Evolutionary conservation across 2,329 filamentous ascomycete species (phyloP).

Genomic region (Cladosporium sp.): DNA sequence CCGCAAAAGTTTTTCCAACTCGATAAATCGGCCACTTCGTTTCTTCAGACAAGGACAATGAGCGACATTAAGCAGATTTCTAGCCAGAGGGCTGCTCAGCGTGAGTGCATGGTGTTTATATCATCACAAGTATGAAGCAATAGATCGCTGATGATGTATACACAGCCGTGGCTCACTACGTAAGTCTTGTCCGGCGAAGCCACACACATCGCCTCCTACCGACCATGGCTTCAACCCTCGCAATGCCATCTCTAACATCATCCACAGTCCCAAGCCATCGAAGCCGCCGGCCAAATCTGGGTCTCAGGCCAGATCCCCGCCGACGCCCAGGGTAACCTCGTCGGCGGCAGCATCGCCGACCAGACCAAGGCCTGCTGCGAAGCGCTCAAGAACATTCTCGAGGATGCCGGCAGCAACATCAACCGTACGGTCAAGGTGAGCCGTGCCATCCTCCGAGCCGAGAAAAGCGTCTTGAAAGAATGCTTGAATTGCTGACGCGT

Average conservation of each 20-base stretch:
- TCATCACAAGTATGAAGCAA: constrained; percentile 3
- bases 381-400: constrained; percentile 82
- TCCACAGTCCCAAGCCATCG: constrained; percentile 58
- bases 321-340: constrained; percentile 60
- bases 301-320: constrained; percentile 77
- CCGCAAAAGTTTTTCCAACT: constrained; percentile 1
- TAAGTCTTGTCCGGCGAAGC: constrained; percentile 33
- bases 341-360: constrained; percentile 66
- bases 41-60: constrained; percentile 34
- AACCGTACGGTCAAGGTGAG: constrained; percentile 79
- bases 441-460: background rate
- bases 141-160: constrained; percentile 14
- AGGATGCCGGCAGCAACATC: constrained; percentile 76
- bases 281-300: constrained; percentile 66
- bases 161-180: constrained; percentile 45
- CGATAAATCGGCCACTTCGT: constrained; percentile 3
- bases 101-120: constrained; percentile 33
- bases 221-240: background rate
- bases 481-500: constrained; percentile 13
- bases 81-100: constrained; percentile 44
- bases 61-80: constrained; percentile 47
- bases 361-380: constrained; percentile 71
- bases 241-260: background rate
- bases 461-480: background rate
- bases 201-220: background rate